Base-by-base conservation (phyloP, 306 rosid genomes). In the Argentina anserina region DNA sequence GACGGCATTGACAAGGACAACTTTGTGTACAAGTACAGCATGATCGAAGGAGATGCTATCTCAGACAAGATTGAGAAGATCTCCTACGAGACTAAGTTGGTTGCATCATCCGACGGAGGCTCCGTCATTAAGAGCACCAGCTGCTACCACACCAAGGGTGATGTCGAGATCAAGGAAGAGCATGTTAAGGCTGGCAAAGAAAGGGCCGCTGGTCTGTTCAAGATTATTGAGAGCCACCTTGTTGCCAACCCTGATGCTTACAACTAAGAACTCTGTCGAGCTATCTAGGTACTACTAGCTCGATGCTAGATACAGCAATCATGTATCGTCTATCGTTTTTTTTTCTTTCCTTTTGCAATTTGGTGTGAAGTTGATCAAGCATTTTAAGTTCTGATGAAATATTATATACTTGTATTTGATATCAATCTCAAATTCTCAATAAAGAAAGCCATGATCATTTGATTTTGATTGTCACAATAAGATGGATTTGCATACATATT, bases 61-160 rank as follows among this genome's bases (percentile, higher is more conserved):
- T 23, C 74, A 9, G 85, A 88, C 2, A 63, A 47, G n/a, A 58
- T 84, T 11, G 87, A 86, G 79, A 86, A 86, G 71, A 49, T 86
- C 2, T 40, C 71, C 9, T 76, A 43, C 15, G 67, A 85, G 73
- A 79, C 65, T 58, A 69, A 74, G 67, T 20, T 81, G 56, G 77
- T 66, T 45, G 84, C 74, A 67, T 72, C 33, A 0, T 61, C 82
- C 0, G 80, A 76, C 26, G 86, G 81, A 58, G 86, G 84, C 67
- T 69, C 82, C 42, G 36, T 78, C 13, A 33, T 78, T 14, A 87
- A 84, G 79, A 70, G 67, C 20, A 63, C 13, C 6, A 69, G 64
- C 58, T 68, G 62, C 56, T 80, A 69, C 69, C 41, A 78, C 73
- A 71, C 86, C 31, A 82, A 65, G 61, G 83, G 74, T 20, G 89